Evolutionary conservation across 495 filamentous ascomycete genomes (phyloP).

Genomic region (Elaphomyces granulatus): DNA sequence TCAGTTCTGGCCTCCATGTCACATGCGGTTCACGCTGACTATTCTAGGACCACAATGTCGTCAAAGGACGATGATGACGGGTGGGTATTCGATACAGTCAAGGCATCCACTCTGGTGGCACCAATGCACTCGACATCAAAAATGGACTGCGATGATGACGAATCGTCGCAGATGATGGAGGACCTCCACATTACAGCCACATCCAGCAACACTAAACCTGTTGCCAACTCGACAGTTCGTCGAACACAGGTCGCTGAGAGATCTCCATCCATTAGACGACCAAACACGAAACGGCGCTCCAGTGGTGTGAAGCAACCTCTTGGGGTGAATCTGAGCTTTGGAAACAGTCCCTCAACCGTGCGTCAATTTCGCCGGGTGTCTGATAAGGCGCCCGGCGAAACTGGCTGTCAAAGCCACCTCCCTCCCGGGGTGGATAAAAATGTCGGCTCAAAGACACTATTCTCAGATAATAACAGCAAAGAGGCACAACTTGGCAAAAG

Average conservation of each 20-base stretch:
- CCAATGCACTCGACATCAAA: slow-evolving; percentile 15
- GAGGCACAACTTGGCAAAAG: slow-evolving; percentile 67
- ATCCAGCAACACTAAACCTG: slow-evolving; percentile 24
- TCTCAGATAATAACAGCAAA: slow-evolving; percentile 40
- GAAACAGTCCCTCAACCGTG: slow-evolving; percentile 78
- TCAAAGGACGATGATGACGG: slow-evolving; percentile 54
- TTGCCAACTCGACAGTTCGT: slow-evolving; percentile 33
- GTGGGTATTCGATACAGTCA: slow-evolving; percentile 98
- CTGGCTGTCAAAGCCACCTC: slow-evolving; percentile 18
- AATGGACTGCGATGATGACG: slow-evolving; percentile 20
- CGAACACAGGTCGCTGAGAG: slow-evolving; percentile 38
- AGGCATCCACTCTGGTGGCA: slow-evolving; percentile 39
- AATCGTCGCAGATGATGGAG: slow-evolving; percentile 27
- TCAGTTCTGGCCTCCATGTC: slow-evolving; percentile 20
- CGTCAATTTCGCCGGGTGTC: slow-evolving; percentile 83
- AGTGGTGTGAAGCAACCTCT: slow-evolving; percentile 59
- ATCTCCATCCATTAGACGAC: slow-evolving; percentile 30
- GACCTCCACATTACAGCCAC: slow-evolving; percentile 27
- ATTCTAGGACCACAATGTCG: slow-evolving; percentile 44
- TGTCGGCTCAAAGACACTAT: slow-evolving; percentile 21
- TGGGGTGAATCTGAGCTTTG: slow-evolving; percentile 72
- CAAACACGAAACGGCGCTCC: slow-evolving; percentile 33
- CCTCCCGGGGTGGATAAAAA: slow-evolving; percentile 32
- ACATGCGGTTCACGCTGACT: background rate
- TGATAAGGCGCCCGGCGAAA: slow-evolving; percentile 37